Percentiles rank a stretch among this genome's conserved stretches.
phyloP scores from a whole-genome alignment of 352 stramenopile species.

The Phytophthora pseudosyringae region DNA sequence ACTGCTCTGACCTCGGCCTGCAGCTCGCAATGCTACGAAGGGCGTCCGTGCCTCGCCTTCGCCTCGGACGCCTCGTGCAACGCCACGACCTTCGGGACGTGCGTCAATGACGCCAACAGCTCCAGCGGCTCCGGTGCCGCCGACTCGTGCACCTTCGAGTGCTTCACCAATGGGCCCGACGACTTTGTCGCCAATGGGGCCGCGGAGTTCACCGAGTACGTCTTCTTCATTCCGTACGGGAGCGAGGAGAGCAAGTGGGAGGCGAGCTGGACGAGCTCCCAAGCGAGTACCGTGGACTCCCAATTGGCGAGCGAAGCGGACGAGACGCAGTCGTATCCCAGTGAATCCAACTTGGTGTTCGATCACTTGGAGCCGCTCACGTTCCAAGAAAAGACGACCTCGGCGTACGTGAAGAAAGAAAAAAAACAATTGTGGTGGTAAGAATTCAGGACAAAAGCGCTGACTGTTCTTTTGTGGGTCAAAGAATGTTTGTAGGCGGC shows the following conservation, averaged over 20 bases:
- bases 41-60: slow-evolving; percentile 63
- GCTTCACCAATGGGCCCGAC: slow-evolving; percentile 52
- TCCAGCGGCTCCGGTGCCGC: slow-evolving; percentile 28
- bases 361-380: slow-evolving; percentile 39
- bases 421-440: background rate
- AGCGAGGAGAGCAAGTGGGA: slow-evolving; percentile 51
- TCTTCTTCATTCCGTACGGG: slow-evolving; percentile 66
- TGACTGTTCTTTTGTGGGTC: slow-evolving; percentile 1
- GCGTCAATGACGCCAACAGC: slow-evolving; percentile 15
- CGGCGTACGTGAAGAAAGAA: slow-evolving; percentile 42
- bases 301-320: slow-evolving; percentile 26
- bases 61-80: slow-evolving; percentile 29
- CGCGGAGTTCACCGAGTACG: slow-evolving; percentile 55
- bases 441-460: background rate
- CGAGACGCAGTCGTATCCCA: slow-evolving; percentile 38
- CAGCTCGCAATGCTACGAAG: slow-evolving; percentile 55
- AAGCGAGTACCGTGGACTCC: slow-evolving; percentile 29
- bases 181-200: slow-evolving; percentile 56
- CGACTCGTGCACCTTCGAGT: slow-evolving; percentile 54
- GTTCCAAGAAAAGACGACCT: slow-evolving; percentile 37
- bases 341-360: slow-evolving; percentile 46
- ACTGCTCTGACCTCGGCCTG: slow-evolving; percentile 63
- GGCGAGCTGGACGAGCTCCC: slow-evolving; percentile 47
- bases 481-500: slow-evolving; percentile 57
- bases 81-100: slow-evolving; percentile 27